Evolutionary conservation across 306 rosid genomes (phyloP).

Genomic region (Castanea crenata): DNA sequence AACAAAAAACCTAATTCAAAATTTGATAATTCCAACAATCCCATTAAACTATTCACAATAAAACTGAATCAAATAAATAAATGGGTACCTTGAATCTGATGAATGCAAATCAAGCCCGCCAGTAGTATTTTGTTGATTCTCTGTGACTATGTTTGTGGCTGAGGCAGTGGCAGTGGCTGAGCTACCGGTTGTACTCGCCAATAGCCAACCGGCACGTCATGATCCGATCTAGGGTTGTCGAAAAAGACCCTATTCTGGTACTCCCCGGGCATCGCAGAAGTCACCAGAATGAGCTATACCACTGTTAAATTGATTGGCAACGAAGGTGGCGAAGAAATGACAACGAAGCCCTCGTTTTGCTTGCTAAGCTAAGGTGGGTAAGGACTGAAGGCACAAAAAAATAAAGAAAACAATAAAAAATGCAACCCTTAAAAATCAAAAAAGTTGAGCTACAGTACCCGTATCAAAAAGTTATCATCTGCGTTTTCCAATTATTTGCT

Average conservation of each 20-base stretch:
- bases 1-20: conserved; percentile 32
- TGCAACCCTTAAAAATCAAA: too few species aligned
- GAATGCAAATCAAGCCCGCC: too few species aligned
- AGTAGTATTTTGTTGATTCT: too few species aligned
- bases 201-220: conserved; percentile 52
- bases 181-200: conserved; percentile 18
- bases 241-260: conserved; percentile 57
- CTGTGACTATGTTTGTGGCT: too few species aligned
- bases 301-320: conserved; percentile 42
- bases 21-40: conserved; percentile 6
- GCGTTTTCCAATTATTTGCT: too few species aligned
- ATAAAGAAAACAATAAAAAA: too few species aligned
- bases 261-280: conserved; percentile 36
- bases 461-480: too few species aligned
- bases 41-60: neutral
- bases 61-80: neutral
- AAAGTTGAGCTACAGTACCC: too few species aligned
- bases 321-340: conserved; percentile 65
- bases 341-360: conserved; percentile 63
- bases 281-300: conserved; percentile 35
- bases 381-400: too few species aligned
- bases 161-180: too few species aligned
- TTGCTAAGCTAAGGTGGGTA: neutral
- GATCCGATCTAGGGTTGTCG: conserved; percentile 92
- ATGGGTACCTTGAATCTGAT: too few species aligned